A percentile compares a stretch with the other conserved stretches of the same genome.
These are phyloP conservation scores for Salix caprea DNA, from an alignment of 345 rosid genomes.

Conservation along the genomic window DNA sequence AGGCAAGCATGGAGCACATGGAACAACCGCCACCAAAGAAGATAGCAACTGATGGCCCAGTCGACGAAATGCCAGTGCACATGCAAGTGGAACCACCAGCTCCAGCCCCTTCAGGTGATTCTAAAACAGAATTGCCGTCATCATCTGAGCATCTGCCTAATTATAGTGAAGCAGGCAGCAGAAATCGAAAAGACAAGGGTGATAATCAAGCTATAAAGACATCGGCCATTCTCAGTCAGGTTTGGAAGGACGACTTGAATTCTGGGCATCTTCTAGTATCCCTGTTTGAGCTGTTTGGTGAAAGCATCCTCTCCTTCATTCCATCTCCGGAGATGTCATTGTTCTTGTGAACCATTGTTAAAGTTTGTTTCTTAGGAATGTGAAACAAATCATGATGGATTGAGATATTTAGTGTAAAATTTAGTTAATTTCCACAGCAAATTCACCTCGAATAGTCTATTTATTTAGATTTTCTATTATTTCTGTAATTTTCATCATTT, in stretches of 20 bases:
- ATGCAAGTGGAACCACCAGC: slow-evolving; percentile 36
- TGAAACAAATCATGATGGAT: neutral
- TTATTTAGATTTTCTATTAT: no score
- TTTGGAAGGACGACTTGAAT: slow-evolving; percentile 79
- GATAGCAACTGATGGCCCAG: slow-evolving; percentile 50
- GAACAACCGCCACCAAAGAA: slow-evolving; percentile 51
- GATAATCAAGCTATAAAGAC: slow-evolving; percentile 27
- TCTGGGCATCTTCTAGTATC: slow-evolving; percentile 60
- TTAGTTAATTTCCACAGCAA: no score
- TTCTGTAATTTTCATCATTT: neutral
- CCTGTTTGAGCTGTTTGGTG: slow-evolving; percentile 67
- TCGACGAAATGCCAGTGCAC: slow-evolving; percentile 24
- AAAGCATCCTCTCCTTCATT: slow-evolving; percentile 61
- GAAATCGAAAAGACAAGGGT: slow-evolving; percentile 25
- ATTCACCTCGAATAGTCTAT: no score
- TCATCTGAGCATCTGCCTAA: slow-evolving; percentile 34
- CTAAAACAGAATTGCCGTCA: slow-evolving; percentile 32
- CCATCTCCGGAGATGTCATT: slow-evolving; percentile 75
- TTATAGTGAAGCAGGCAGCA: slow-evolving; percentile 22
- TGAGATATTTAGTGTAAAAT: neutral
- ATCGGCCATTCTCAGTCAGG: slow-evolving; percentile 51
- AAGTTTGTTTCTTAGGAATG: neutral
- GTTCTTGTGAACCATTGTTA: slow-evolving; percentile 41
- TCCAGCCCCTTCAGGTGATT: slow-evolving; percentile 33
- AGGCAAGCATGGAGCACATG: slow-evolving; percentile 38